Evolutionary conservation across 1,284 basidiomycete species (phyloP), one percentile per base, ranked within the genome.

Genomic region (Xerocomus amazonicus): DNA sequence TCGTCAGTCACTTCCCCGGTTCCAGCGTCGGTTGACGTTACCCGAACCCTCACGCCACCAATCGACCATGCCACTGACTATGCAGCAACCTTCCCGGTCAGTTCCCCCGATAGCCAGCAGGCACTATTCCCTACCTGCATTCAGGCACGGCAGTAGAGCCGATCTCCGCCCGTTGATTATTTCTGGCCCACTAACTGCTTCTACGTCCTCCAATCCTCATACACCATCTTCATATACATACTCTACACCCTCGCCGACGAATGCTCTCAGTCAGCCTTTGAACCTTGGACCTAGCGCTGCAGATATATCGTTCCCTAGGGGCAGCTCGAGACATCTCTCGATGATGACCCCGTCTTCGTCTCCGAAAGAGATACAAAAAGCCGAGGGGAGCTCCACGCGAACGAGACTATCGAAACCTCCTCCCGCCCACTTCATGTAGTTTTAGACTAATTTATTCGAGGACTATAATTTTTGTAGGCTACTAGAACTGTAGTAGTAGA

Each of bases 71-170:
- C 39, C 60, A 41, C 13, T 39, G 34, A 31, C 28, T 39, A 2
- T 28, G 39, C 16, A 26, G 32, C 51, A 45, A 5, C 19, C 39
- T 6, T 9, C 37, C 9, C 33, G 26, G 10, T 9, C 42, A 38
- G 23, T 45, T 44, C 19, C 47, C 10, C n/a, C 47, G 8, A 26
- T 44, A 10, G 44, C 52, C 33, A 57, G 10, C 42, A 56, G 67
- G 17, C 65, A 63, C 16, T 41, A 28, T 12, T 66, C 63, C 6
- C 58, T 65, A 44, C 65, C 63, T 32, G 52, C 55, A 27, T 53
- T 52, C 35, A 52, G 42, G 38, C 49, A 61, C 4, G 41, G 41
- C 13, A 27, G 40, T 7, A 37, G 8, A 1, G 9, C 53, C 19
- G 31, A 33, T 13, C 42, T 45, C 23, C 47, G 5, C 1, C 48